Evolutionary conservation across 305 asterid species (phyloP).

Genomic region (Fraxinus nigra): DNA sequence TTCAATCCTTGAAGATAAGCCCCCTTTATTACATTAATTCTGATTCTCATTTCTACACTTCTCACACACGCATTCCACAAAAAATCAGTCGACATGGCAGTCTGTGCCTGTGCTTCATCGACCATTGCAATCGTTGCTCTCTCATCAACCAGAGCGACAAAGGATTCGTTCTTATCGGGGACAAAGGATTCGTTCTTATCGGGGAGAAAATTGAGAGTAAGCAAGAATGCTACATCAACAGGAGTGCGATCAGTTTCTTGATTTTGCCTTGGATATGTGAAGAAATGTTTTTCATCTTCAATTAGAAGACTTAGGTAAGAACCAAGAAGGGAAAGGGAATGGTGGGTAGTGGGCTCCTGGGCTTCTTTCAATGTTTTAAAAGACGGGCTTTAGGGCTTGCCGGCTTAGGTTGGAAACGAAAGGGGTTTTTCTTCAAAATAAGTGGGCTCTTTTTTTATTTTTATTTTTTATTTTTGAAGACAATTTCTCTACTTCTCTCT

Average conservation of each 20-base stretch:
- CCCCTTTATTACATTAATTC: conserved; percentile 27
- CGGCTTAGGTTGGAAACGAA: too few relatives aligned
- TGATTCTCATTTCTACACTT: conserved; percentile 18
- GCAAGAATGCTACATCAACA: conserved; percentile 43
- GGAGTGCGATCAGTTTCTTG: conserved; percentile 31
- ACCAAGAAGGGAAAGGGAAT: too few relatives aligned
- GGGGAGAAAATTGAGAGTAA: conserved; percentile 51
- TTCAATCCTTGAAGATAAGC: conserved; percentile 77
- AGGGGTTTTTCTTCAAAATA: too few relatives aligned
- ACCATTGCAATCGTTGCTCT: conserved; percentile 78
- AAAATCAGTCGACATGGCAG: conserved; percentile 60
- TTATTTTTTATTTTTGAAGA: too few relatives aligned
- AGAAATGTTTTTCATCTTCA: too few relatives aligned
- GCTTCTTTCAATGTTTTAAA: too few relatives aligned
- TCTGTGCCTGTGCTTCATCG: conserved; percentile 83
- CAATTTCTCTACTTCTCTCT: not conserved
- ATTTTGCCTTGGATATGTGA: too few relatives aligned
- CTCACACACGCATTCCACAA: conserved; percentile 3
- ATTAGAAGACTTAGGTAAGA: too few relatives aligned
- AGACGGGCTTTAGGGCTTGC: too few relatives aligned
- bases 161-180: conserved; percentile 29
- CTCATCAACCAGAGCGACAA: conserved; percentile 71
- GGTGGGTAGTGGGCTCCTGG: too few relatives aligned
- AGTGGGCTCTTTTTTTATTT: too few relatives aligned
- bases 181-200: conserved; percentile 36